Evolutionary conservation across 2,329 filamentous ascomycete species (phyloP).

Genomic region (Chaetomium sp.): DNA sequence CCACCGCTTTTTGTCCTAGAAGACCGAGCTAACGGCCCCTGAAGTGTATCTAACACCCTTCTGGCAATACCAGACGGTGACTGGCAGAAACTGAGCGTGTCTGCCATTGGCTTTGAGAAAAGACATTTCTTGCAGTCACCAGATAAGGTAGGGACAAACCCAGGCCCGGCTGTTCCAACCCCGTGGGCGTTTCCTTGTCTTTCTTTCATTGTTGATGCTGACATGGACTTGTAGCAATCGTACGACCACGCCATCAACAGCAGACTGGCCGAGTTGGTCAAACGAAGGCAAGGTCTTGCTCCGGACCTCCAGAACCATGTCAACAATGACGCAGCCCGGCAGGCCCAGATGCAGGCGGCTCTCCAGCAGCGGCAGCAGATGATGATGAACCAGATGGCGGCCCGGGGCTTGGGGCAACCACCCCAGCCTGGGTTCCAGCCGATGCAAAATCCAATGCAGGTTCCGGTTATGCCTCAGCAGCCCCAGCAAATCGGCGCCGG

Average conservation of each 20-base stretch:
- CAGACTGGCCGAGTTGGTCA: constrained; percentile 44
- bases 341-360: constrained; percentile 25
- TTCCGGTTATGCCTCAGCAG: constrained; percentile 44
- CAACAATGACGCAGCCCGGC: constrained; percentile 29
- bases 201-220: constrained; percentile 8
- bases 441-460: constrained; percentile 53
- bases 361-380: constrained; percentile 35
- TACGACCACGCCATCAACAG: constrained; percentile 44
- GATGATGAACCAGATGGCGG: constrained; percentile 47
- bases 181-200: no score
- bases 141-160: constrained; percentile 39
- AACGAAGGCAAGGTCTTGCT: constrained; percentile 45
- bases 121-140: constrained; percentile 40
- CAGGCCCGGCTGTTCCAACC: not conserved
- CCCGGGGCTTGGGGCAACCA: constrained; percentile 43
- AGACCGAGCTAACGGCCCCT: not conserved
- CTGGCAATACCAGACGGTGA: constrained; percentile 40
- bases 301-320: constrained; percentile 44
- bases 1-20: no score
- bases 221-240: constrained; percentile 32
- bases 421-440: constrained; percentile 51
- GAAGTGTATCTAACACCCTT: constrained; percentile 46
- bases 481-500: constrained; percentile 34
- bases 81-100: constrained; percentile 35
- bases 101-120: constrained; percentile 43